Evolutionary conservation across 345 rosid genomes (phyloP).

Genomic region (Salix suchowensis): DNA sequence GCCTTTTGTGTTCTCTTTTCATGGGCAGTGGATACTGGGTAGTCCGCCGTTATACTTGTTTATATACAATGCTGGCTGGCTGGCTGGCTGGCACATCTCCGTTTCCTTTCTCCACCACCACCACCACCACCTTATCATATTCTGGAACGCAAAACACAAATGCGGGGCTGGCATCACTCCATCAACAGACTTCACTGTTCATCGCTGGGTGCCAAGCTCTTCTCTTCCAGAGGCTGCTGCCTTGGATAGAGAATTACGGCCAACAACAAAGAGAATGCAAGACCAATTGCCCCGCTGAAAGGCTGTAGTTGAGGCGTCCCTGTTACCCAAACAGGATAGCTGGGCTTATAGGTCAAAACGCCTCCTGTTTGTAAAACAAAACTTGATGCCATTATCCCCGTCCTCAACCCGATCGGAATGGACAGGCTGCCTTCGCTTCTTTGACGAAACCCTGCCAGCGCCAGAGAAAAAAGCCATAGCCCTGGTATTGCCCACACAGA

Average conservation of each 20-base stretch:
- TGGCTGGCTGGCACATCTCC: background rate
- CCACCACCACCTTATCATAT: background rate
- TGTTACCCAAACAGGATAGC: conserved; percentile 54
- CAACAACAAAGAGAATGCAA: conserved; percentile 44
- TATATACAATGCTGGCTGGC: background rate
- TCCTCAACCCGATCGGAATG: conserved; percentile 60
- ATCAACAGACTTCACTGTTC: background rate
- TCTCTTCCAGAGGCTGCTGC: conserved; percentile 23
- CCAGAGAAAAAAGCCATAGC: conserved; percentile 70
- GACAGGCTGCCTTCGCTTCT: conserved; percentile 58
- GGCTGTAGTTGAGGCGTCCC: conserved; percentile 71
- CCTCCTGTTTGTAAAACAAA: conserved; percentile 62
- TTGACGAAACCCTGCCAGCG: conserved; percentile 58
- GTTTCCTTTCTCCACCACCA: background rate
- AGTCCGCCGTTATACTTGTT: too few relatives aligned
- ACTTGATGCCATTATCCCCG: conserved; percentile 67
- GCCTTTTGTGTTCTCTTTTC: background rate
- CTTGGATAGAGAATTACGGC: conserved; percentile 63
- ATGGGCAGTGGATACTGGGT: background rate
- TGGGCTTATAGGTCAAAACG: conserved; percentile 39
- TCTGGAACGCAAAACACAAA: background rate
- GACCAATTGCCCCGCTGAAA: conserved; percentile 72
- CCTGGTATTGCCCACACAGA: conserved; percentile 67
- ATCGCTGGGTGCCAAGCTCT: conserved; percentile 7
- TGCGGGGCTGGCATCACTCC: background rate